A percentile compares a stretch with the other conserved stretches of the same genome.
Conservation (phyloP, 345 rosid genomes). For the Syzygium jambos region DNA sequence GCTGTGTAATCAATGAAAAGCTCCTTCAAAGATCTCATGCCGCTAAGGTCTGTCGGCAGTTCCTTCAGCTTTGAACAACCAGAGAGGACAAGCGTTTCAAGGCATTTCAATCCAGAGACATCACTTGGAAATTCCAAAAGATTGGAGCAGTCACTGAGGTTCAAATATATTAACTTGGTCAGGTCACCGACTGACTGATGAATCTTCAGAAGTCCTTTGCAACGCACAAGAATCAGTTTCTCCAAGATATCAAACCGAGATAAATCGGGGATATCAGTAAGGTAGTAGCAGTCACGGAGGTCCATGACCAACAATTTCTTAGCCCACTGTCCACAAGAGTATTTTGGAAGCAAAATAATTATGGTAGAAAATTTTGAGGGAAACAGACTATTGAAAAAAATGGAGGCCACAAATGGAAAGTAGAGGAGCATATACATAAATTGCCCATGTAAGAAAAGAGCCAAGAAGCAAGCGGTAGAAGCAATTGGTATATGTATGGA, state of each 20-base stretch:
- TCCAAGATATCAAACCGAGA: slow-evolving; percentile 18
- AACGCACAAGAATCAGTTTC: slow-evolving; percentile 30
- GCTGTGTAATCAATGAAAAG: slow-evolving; percentile 32
- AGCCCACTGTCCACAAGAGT: not conserved
- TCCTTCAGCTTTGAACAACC: slow-evolving; percentile 20
- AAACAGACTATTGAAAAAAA: not conserved
- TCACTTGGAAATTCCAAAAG: slow-evolving; percentile 30
- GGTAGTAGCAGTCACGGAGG: slow-evolving; percentile 21
- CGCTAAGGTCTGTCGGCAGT: slow-evolving; percentile 26
- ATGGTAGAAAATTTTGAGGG: not conserved
- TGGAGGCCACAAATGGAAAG: not conserved
- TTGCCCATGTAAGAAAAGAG: not conserved
- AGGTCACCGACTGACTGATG: slow-evolving; percentile 27
- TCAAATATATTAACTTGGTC: slow-evolving; percentile 20
- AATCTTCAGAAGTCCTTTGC: slow-evolving; percentile 19
- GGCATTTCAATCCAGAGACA: slow-evolving; percentile 30
- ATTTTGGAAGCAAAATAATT: not conserved
- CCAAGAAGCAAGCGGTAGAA: not conserved
- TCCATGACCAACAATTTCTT: slow-evolving; percentile 35
- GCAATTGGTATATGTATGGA: not conserved
- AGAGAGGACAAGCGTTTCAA: slow-evolving; percentile 30
- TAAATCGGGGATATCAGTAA: slow-evolving; percentile 32
- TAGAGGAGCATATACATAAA: not conserved
- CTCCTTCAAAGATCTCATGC: slow-evolving; percentile 37
- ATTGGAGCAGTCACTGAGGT: slow-evolving; percentile 23